These are phyloP conservation scores for Kingdonia uniflora DNA, from an alignment of 164 flowering plant species.

Conservation along the genomic window DNA sequence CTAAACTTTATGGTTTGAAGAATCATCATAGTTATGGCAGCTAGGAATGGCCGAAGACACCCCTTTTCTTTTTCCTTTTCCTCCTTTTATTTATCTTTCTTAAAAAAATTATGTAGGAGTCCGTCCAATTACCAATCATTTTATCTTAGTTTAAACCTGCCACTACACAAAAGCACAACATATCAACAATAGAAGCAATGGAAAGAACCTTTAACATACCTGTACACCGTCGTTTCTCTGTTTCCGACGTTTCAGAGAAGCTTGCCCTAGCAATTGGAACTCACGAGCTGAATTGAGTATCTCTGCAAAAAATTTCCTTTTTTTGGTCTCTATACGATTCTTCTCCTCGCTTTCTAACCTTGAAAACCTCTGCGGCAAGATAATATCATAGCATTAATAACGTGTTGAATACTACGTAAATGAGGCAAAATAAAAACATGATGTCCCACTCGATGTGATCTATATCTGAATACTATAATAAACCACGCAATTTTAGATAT, in stretches of 20 bases:
- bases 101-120: too few species aligned
- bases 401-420: not conserved
- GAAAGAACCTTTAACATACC: conserved; percentile 24
- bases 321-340: conserved; percentile 61
- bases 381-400: conserved; percentile 6
- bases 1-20: too few species aligned
- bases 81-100: too few species aligned
- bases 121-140: too few species aligned
- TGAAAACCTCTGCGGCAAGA: conserved; percentile 62
- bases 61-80: too few species aligned
- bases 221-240: conserved; percentile 89
- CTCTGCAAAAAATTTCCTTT: conserved; percentile 88
- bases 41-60: too few species aligned
- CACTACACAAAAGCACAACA: too few species aligned
- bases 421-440: not conserved
- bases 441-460: too few species aligned
- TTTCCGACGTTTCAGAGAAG: conserved; percentile 73
- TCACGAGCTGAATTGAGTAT: conserved; percentile 83
- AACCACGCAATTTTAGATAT: not conserved
- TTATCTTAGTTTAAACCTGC: too few species aligned
- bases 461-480: not conserved
- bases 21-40: too few species aligned
- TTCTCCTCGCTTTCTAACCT: conserved; percentile 84
- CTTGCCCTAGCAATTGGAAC: conserved; percentile 75
- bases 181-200: not conserved